These are phyloP conservation scores for Ilyonectria destructans DNA, from an alignment of 2,329 filamentous ascomycete species.

Conservation along the genomic window DNA sequence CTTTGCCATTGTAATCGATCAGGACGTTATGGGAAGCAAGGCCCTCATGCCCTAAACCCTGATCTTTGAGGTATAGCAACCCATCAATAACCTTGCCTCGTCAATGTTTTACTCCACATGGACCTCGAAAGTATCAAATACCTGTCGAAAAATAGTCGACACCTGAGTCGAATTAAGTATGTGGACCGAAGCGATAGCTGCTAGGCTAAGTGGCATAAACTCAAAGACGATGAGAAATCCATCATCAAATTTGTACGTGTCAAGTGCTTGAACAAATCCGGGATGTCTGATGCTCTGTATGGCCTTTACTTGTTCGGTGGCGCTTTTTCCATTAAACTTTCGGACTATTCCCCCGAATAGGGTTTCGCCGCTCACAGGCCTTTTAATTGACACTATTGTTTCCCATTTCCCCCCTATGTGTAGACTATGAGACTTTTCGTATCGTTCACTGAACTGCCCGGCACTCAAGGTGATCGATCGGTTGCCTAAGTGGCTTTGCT, in stretches of 20 bases:
- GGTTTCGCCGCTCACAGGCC: not conserved
- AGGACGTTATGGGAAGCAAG: no score
- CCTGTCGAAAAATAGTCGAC: not conserved
- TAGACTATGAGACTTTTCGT: not conserved
- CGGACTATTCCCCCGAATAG: not conserved
- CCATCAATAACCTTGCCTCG: no score
- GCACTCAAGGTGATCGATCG: not conserved
- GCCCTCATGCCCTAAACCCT: no score
- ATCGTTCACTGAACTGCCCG: not conserved
- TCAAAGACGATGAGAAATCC: conserved; percentile 3
- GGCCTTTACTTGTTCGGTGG: not conserved
- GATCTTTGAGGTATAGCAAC: no score
- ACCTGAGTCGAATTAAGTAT: not conserved
- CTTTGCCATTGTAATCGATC: no score
- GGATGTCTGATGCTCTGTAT: not conserved
- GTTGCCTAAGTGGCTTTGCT: not conserved
- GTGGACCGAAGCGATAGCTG: not conserved
- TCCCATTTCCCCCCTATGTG: no score
- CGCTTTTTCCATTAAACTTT: not conserved
- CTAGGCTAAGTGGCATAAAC: not conserved
- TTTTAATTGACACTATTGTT: not conserved
- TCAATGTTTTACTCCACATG: no score
- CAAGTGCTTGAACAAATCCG: not conserved
- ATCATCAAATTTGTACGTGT: not conserved
- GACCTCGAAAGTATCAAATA: not conserved